phyloP scores from a whole-genome alignment of 768 basidiomycete genomes.

The Trametes cubensis region DNA sequence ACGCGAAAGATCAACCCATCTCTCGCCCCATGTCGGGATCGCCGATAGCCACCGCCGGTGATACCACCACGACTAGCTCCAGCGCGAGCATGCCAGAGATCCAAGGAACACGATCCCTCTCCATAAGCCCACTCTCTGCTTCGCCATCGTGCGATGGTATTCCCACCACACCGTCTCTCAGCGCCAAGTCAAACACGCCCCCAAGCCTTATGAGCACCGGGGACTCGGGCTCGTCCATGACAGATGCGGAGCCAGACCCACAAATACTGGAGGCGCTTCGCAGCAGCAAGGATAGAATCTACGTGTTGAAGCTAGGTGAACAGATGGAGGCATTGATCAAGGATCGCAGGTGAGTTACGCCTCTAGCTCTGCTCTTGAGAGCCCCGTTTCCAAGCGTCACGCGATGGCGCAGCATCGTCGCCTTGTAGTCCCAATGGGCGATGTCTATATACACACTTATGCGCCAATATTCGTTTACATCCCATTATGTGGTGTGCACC shows the following conservation, averaged over 20 bases:
- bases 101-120: slow-evolving; percentile 15
- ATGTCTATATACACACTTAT: neutral
- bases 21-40: slow-evolving; percentile 1
- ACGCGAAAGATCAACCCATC: neutral
- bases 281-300: slow-evolving; percentile 87
- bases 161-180: slow-evolving; percentile 16
- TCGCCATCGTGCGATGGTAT: slow-evolving; percentile 27
- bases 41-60: slow-evolving; percentile 23
- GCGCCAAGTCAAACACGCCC: slow-evolving; percentile 14
- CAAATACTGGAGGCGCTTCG: slow-evolving; percentile 84
- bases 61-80: slow-evolving; percentile 20
- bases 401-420: slow-evolving; percentile 13
- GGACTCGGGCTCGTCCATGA: slow-evolving; percentile 10
- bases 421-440: too few relatives aligned
- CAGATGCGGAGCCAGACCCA: slow-evolving; percentile 61
- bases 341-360: slow-evolving; percentile 63
- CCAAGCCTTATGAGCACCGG: slow-evolving; percentile 11
- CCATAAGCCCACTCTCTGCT: slow-evolving; percentile 18
- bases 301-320: slow-evolving; percentile 88
- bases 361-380: slow-evolving; percentile 17
- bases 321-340: slow-evolving; percentile 78
- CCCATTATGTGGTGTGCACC: neutral
- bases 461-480: neutral
- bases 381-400: slow-evolving; percentile 14
- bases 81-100: slow-evolving; percentile 29